Evolutionary conservation across 108 stramenopile species (phyloP).

Genomic region (Skeletonema menzelii): DNA sequence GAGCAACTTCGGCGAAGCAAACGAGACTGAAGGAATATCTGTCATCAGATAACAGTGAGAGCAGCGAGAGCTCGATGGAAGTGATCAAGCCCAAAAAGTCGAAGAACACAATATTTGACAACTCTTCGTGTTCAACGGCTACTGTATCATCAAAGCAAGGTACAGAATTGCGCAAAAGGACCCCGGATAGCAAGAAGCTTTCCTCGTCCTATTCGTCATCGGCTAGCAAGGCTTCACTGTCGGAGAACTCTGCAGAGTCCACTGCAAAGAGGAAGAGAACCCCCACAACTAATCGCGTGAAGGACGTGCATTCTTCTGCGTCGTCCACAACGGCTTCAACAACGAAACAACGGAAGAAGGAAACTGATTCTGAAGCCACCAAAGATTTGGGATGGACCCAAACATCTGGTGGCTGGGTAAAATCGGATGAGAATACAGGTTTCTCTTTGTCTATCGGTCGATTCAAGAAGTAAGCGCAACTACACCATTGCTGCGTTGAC

Average conservation of each 20-base stretch:
- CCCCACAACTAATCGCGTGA: neutral
- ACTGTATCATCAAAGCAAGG: neutral
- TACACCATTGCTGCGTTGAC: too few species aligned
- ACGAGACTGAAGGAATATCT: too few species aligned
- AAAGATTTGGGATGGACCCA: too few species aligned
- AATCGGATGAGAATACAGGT: neutral
- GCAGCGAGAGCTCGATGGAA: neutral
- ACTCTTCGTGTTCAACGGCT: neutral
- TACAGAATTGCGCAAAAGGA: neutral
- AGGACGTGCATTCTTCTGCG: neutral
- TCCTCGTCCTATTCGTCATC: neutral
- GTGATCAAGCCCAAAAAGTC: neutral
- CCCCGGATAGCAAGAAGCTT: neutral
- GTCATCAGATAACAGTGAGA: neutral
- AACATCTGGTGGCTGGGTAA: too few species aligned
- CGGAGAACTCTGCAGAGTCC: too few species aligned
- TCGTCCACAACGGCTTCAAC: neutral
- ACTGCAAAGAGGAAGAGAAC: neutral
- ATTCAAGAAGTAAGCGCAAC: neutral
- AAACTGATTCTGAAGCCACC: too few species aligned
- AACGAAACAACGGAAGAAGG: neutral
- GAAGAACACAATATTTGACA: neutral
- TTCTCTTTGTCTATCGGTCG: conserved; percentile 1
- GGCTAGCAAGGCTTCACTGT: neutral
- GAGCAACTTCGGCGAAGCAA: too few species aligned